A percentile compares a stretch with the other conserved stretches of the same genome.
These are phyloP conservation scores for Aspergillus sergii DNA, from an alignment of 2,329 filamentous ascomycete species.

Conservation along the genomic window DNA sequence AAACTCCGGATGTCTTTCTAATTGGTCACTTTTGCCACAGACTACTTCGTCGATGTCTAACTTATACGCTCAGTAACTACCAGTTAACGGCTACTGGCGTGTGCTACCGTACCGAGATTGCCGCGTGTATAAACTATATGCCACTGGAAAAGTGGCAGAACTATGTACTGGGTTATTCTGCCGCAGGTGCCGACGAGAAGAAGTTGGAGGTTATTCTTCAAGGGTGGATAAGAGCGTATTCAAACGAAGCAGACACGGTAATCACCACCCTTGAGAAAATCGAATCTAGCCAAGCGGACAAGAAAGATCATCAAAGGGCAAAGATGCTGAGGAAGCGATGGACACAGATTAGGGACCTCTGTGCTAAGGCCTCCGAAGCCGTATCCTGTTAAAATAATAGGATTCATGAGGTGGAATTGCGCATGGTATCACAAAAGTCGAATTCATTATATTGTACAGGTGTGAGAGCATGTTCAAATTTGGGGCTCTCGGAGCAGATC, in stretches of 20 bases:
- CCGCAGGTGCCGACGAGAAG: slow-evolving; percentile 30
- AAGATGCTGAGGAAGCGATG: slow-evolving; percentile 38
- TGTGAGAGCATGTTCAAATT: slow-evolving; percentile 1
- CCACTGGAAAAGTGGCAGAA: slow-evolving; percentile 40
- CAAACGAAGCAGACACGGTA: slow-evolving; percentile 34
- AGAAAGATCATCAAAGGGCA: slow-evolving; percentile 25
- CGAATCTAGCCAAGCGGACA: slow-evolving; percentile 8
- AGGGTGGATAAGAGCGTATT: slow-evolving; percentile 40
- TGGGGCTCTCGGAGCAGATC: slow-evolving; percentile 15
- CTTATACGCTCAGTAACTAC: slow-evolving; percentile 39
- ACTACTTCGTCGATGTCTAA: background rate
- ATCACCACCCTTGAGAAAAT: slow-evolving; percentile 26
- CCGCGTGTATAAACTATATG: slow-evolving; percentile 45
- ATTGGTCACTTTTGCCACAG: background rate
- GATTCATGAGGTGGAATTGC: background rate
- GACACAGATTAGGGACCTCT: slow-evolving; percentile 42
- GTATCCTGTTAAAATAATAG: slow-evolving; percentile 20
- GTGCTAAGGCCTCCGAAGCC: slow-evolving; percentile 28
- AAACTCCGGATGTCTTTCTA: background rate
- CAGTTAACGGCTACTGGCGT: slow-evolving; percentile 40
- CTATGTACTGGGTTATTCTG: slow-evolving; percentile 42
- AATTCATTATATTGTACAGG: background rate
- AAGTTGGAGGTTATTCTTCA: slow-evolving; percentile 37
- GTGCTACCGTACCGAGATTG: slow-evolving; percentile 48
- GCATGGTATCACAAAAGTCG: background rate